phyloP scores from a whole-genome alignment of 2,329 filamentous ascomycete species.

The Pseudogymnoascus sp. region DNA sequence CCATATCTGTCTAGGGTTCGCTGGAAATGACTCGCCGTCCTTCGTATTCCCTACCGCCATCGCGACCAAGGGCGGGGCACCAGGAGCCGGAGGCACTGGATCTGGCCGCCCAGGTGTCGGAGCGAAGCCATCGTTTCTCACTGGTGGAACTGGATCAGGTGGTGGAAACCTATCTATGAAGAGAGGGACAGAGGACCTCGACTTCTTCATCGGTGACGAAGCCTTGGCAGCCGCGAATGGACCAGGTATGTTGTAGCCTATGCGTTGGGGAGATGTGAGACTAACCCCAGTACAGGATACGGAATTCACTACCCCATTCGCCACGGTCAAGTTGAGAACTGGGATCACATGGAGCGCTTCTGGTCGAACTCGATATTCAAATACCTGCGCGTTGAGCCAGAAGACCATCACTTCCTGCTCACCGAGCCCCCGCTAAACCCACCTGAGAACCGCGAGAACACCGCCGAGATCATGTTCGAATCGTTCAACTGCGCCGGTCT shows the following conservation, averaged over 20 bases:
- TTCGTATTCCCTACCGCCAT: constrained; percentile 99
- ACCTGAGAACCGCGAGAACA: constrained; percentile 97
- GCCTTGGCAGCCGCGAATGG: constrained; percentile 75
- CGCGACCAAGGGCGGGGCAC: constrained; percentile 76
- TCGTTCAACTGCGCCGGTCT: constrained; percentile 99
- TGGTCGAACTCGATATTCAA: constrained; percentile 99
- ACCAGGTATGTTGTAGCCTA: constrained; percentile 52
- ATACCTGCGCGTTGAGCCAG: constrained; percentile 93
- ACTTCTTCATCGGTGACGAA: constrained; percentile 98
- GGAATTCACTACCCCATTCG: constrained; percentile 95
- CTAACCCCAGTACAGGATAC: constrained; percentile 53
- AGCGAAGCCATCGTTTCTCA: constrained; percentile 93
- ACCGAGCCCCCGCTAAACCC: constrained; percentile 97
- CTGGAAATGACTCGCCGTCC: constrained; percentile 96
- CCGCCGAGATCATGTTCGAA: constrained; percentile 99
- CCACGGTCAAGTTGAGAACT: constrained; percentile 98
- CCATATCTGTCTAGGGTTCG: constrained; percentile 60
- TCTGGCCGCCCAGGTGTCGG: constrained; percentile 83
- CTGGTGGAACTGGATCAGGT: constrained; percentile 73
- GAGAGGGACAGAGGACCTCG: constrained; percentile 92
- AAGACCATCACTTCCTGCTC: constrained; percentile 96
- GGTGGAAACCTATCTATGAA: constrained; percentile 75
- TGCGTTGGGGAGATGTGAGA: not conserved
- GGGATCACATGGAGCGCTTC: constrained; percentile 99
- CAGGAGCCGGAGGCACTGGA: constrained; percentile 63